Evolutionary conservation across 2,329 filamentous ascomycete genomes (phyloP).

Genomic region (Apiospora marii): DNA sequence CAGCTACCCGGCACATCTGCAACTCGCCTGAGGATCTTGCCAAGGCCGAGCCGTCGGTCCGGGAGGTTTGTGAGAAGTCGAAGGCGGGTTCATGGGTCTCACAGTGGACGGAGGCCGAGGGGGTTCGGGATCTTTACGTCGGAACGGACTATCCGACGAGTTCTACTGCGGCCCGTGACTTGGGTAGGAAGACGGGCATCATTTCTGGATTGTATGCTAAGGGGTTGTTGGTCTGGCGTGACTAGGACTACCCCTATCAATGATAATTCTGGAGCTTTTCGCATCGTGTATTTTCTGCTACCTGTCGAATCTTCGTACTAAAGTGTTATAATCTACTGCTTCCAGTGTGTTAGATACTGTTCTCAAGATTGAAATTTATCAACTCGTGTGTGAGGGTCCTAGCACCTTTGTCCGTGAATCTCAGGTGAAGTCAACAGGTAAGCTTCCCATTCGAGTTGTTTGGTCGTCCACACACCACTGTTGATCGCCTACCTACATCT

Average conservation of each 20-base stretch:
- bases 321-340: no score
- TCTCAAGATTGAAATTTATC: no score
- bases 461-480: no score
- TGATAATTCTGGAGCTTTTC: neutral
- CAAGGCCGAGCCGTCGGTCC: conserved; percentile 33
- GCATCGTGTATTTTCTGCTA: no score
- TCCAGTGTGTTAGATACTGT: no score
- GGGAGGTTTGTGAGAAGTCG: conserved; percentile 32
- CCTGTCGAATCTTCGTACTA: no score
- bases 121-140: conserved; percentile 41
- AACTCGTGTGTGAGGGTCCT: no score
- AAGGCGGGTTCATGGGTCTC: conserved; percentile 36
- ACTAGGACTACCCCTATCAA: conserved; percentile 8
- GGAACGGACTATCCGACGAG: conserved; percentile 44
- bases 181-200: conserved; percentile 40
- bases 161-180: conserved; percentile 39
- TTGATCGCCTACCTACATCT: no score
- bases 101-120: conserved; percentile 43
- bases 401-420: no score
- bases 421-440: no score
- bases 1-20: conserved; percentile 45
- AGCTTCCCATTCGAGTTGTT: no score
- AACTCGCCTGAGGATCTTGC: conserved; percentile 38
- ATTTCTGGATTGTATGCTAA: conserved; percentile 45
- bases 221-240: conserved; percentile 36